A percentile compares a stretch with the other conserved stretches of the same genome.
Conservation (phyloP, 164 flowering plant species). For the Nymphaea colorata region DNA sequence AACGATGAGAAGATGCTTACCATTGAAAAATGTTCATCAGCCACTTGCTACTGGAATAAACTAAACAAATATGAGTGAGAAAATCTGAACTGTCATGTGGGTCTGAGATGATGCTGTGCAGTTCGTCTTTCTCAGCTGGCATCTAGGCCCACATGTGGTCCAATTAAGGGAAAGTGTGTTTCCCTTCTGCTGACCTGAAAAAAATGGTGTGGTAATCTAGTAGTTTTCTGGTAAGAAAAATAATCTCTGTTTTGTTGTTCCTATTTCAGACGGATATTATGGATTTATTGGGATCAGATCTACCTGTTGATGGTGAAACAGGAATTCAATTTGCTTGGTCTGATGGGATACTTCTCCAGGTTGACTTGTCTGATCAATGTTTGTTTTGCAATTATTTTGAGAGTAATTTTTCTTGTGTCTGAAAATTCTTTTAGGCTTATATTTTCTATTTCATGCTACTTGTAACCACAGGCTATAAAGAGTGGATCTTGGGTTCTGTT, state of each 20-base stretch:
- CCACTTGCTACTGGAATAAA: too few relatives aligned
- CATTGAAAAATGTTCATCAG: too few relatives aligned
- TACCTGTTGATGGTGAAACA: constrained; percentile 76
- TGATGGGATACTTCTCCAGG: constrained; percentile 97
- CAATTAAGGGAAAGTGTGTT: too few relatives aligned
- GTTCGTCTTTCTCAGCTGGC: too few relatives aligned
- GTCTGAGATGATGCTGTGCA: too few relatives aligned
- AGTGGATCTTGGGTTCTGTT: constrained; percentile 88
- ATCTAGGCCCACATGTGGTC: too few relatives aligned
- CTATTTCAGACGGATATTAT: constrained; percentile 78
- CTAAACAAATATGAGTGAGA: too few relatives aligned
- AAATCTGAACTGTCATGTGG: too few relatives aligned
- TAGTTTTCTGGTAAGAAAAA: too few relatives aligned
- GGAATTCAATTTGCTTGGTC: constrained; percentile 97
- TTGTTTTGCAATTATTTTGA: neutral
- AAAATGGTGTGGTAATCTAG: too few relatives aligned
- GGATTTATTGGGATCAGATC: constrained; percentile 94
- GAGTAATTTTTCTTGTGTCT: neutral
- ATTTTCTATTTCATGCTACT: neutral
- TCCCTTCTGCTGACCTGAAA: too few relatives aligned
- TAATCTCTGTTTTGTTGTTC: neutral
- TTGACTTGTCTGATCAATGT: constrained; percentile 8
- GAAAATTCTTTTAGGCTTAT: neutral
- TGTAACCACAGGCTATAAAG: constrained; percentile 57
- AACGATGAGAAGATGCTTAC: too few relatives aligned